Base-by-base conservation (phyloP, 129 eudicot species). In the Flaveria linearis region DNA sequence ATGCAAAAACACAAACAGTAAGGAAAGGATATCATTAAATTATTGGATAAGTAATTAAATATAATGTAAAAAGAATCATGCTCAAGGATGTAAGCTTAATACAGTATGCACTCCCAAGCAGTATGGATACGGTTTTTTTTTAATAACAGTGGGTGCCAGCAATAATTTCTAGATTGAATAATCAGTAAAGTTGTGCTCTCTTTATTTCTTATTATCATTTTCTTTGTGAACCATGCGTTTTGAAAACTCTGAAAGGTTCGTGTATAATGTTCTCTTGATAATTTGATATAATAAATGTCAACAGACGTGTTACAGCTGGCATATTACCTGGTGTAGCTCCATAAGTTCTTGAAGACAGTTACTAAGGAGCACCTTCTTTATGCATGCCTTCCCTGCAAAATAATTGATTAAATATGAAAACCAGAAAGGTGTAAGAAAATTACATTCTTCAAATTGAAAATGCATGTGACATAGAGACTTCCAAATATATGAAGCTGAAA, bases 301-400 rank as follows among this genome's bases (percentile, higher is more conserved):
- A 42, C 25, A 73, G 10, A 23, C 20, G 53, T 52, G 9, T 55
- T 55, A n/a, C 7, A 46, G 58, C 46, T 53, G 72, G 72, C 42
- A 68, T 76, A 39, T 77, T 84, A 91, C 98, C 90, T 94, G 98
- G 83, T 94, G 98, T 53, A 94, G 84, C 86, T 94, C 98, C 97
- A 94, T 94, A 72, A 94, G 81, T 86, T 94, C 98, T 85, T 94
- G 98, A 76, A 94, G 93, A 76, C 98, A 94, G 83, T 94, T 94
- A 74, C 98, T 94, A 11, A 94, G 96, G 57, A 94, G 84, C 67
- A 94, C 93, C 82, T 94, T 94, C 87, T 94, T 94, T 81, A 94
- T 94, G 90, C 98, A 94, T 58, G 98, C 98, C 84, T 94, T 94
- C 39, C 97, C 98, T 94, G 92, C 9, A 78, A 77, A 69, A 50